Evolutionary conservation across 2,329 filamentous ascomycete species (phyloP).

Genomic region (Helicocarpus griseus): DNA sequence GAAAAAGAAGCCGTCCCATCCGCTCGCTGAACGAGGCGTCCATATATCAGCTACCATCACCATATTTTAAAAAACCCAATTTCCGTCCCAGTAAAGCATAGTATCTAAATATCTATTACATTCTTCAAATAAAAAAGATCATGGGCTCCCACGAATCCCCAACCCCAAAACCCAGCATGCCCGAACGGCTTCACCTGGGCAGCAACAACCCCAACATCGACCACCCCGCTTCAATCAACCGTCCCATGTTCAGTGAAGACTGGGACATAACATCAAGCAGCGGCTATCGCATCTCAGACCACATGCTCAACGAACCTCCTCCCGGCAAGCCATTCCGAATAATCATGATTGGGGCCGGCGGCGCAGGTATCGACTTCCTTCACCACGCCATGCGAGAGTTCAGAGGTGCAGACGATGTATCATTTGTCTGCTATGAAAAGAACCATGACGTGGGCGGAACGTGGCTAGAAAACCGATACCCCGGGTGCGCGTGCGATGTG

Average conservation of each 20-base stretch:
- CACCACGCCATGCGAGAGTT: conserved; percentile 11
- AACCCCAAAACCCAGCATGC: neutral
- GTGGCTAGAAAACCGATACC: conserved; percentile 40
- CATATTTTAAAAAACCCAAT: neutral
- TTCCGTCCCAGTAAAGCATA: neutral
- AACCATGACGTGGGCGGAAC: conserved; percentile 29
- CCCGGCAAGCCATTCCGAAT: conserved; percentile 11
- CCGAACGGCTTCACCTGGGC: conserved; percentile 1
- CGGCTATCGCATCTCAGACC: conserved; percentile 9
- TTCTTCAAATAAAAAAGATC: neutral
- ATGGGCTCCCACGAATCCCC: neutral
- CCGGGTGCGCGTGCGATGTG: conserved; percentile 59
- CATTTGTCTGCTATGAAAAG: conserved; percentile 21
- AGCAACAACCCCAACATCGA: conserved; percentile 13
- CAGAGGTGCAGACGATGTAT: conserved; percentile 10
- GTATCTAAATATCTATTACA: neutral
- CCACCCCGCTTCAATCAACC: conserved; percentile 9
- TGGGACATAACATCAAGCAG: conserved; percentile 9
- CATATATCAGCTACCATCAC: no score
- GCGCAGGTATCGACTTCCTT: conserved; percentile 15
- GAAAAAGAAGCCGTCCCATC: no score
- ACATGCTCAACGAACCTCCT: conserved; percentile 13
- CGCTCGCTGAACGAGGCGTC: no score
- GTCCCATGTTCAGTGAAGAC: conserved; percentile 10
- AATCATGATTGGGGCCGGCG: conserved; percentile 14